phyloP scores from a whole-genome alignment of 2,329 filamentous ascomycete species.

The Grosmannia penicillata region DNA sequence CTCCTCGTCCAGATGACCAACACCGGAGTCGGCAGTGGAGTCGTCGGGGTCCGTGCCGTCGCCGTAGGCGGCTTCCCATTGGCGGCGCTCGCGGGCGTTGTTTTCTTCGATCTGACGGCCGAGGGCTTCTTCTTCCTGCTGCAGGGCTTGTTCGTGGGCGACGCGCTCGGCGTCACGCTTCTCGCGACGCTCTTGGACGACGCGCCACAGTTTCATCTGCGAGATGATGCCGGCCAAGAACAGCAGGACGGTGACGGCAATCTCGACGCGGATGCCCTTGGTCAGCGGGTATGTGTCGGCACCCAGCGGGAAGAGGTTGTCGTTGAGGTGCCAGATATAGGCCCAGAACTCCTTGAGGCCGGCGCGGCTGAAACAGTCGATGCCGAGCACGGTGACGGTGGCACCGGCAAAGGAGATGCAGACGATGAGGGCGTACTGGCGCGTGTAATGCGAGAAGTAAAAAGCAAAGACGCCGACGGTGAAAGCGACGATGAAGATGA shows the following conservation, averaged over 20 bases:
- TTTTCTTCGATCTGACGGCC: slow-evolving; percentile 50
- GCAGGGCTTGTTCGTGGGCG: slow-evolving; percentile 37
- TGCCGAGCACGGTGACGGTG: slow-evolving; percentile 64
- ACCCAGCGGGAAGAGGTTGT: slow-evolving; percentile 61
- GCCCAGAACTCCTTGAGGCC: slow-evolving; percentile 94
- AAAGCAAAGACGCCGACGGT: slow-evolving; percentile 53
- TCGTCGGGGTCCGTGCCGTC: slow-evolving; percentile 29
- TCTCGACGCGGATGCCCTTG: slow-evolving; percentile 72
- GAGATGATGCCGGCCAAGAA: slow-evolving; percentile 64
- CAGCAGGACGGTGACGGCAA: slow-evolving; percentile 62
- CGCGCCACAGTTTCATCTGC: slow-evolving; percentile 73
- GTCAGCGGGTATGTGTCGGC: slow-evolving; percentile 74
- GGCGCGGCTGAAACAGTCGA: slow-evolving; percentile 82
- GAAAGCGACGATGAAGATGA: slow-evolving; percentile 63
- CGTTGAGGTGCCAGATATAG: slow-evolving; percentile 76
- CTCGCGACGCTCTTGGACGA: slow-evolving; percentile 50
- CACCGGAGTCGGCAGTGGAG: slow-evolving; percentile 32
- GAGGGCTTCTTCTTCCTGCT: slow-evolving; percentile 53
- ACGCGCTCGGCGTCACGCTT: slow-evolving; percentile 33
- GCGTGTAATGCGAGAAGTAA: slow-evolving; percentile 65
- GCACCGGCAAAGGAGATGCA: slow-evolving; percentile 70
- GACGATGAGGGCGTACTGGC: slow-evolving; percentile 62
- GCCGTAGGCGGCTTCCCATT: slow-evolving; percentile 71
- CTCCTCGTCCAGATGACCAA: slow-evolving; percentile 32
- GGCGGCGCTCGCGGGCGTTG: slow-evolving; percentile 43